phyloP scores from a whole-genome alignment of 2,329 filamentous ascomycete genomes.

The Pyrenophora graminea region DNA sequence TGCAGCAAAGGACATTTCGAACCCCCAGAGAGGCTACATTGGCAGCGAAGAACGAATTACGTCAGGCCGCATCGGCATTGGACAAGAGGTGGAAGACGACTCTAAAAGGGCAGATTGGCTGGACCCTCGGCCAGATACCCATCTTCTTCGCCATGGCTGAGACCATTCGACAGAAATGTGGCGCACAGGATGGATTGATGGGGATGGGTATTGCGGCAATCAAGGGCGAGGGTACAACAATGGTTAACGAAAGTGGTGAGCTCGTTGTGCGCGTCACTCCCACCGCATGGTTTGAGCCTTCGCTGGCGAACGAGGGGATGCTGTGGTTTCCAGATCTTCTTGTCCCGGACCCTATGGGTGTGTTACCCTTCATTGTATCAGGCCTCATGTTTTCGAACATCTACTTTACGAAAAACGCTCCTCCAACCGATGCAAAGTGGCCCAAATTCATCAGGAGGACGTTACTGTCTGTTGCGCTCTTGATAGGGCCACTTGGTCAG shows the following conservation, averaged over 20 bases:
- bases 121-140: conserved; percentile 41
- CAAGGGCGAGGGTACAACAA: conserved; percentile 6
- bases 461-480: conserved; percentile 34
- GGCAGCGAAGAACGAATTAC: conserved; percentile 20
- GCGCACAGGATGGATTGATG: conserved; percentile 36
- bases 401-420: conserved; percentile 30
- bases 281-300: conserved; percentile 51
- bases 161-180: conserved; percentile 42
- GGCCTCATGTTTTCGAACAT: conserved; percentile 57
- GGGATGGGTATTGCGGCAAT: conserved; percentile 25
- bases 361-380: conserved; percentile 56
- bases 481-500: conserved; percentile 41
- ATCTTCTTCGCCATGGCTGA: conserved; percentile 47
- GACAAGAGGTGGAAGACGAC: conserved; percentile 40
- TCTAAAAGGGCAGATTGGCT: conserved; percentile 28
- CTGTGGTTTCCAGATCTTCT: conserved; percentile 65
- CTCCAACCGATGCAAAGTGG: conserved; percentile 18
- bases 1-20: conserved; percentile 25
- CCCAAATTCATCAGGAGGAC: conserved; percentile 27
- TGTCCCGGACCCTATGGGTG: conserved; percentile 55
- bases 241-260: conserved; percentile 11
- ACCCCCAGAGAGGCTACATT: conserved; percentile 21
- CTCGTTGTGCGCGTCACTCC: conserved; percentile 4
- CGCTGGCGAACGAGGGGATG: conserved; percentile 60
- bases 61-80: conserved; percentile 26